Evolutionary conservation across 176 grass and related monocot genomes (phyloP).

Genomic region (Raddia distichophylla): DNA sequence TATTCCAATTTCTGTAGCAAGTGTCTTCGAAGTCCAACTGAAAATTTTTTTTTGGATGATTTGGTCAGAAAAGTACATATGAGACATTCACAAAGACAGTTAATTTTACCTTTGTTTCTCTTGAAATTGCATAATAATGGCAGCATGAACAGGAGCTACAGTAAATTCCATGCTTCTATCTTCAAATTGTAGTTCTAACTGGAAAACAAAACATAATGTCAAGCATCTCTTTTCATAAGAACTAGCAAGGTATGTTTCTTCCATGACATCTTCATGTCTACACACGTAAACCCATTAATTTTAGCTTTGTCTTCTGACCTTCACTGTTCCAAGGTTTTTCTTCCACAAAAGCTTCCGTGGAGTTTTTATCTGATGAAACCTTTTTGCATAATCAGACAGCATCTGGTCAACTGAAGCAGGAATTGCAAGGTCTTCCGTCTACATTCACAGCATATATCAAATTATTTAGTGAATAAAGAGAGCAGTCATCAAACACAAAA

Average conservation of each 20-base stretch:
- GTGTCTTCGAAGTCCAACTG: slow-evolving; percentile 97
- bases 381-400: slow-evolving; percentile 86
- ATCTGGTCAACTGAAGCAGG: slow-evolving; percentile 79
- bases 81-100: slow-evolving; percentile 27
- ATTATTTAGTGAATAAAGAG: slow-evolving; percentile 34
- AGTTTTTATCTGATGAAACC: slow-evolving; percentile 97
- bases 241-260: neutral
- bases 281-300: slow-evolving; percentile 25
- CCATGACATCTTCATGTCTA: neutral
- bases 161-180: slow-evolving; percentile 86
- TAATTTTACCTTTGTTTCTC: slow-evolving; percentile 73
- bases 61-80: slow-evolving; percentile 32
- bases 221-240: slow-evolving; percentile 21
- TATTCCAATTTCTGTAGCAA: slow-evolving; percentile 75
- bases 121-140: slow-evolving; percentile 94
- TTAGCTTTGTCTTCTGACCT: slow-evolving; percentile 56
- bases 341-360: slow-evolving; percentile 95
- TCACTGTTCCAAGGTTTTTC: slow-evolving; percentile 96
- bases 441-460: slow-evolving; percentile 28
- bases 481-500: neutral
- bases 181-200: slow-evolving; percentile 97
- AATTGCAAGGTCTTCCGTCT: slow-evolving; percentile 81
- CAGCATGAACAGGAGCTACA: slow-evolving; percentile 93
- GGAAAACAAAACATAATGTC: slow-evolving; percentile 29
- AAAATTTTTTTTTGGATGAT: slow-evolving; percentile 17